These are phyloP conservation scores for Taiwanofungus camphoratus DNA, from an alignment of 1,284 basidiomycete species.

Conservation along the genomic window DNA sequence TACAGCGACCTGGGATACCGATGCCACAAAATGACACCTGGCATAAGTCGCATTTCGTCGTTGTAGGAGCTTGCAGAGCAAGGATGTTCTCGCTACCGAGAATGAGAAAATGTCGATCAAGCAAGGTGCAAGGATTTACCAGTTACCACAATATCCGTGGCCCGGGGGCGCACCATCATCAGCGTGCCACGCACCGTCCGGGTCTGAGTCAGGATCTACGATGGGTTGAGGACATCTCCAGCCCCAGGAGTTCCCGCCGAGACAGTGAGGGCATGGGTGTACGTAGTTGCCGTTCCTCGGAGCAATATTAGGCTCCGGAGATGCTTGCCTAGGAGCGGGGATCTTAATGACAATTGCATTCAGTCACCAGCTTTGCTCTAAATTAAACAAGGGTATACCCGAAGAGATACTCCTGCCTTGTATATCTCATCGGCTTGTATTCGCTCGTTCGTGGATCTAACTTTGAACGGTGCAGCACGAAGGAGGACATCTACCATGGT, in stretches of 20 bases:
- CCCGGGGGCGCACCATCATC: conserved; percentile 71
- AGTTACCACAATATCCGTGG: conserved; percentile 71
- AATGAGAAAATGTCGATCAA: background rate
- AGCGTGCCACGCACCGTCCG: conserved; percentile 63
- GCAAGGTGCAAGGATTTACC: conserved; percentile 35
- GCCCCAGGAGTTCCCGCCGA: conserved; percentile 56
- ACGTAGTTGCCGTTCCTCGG: conserved; percentile 51
- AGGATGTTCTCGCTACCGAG: conserved; percentile 59
- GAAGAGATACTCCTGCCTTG: conserved; percentile 52
- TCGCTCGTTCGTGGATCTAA: conserved; percentile 58
- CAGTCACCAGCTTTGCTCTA: background rate
- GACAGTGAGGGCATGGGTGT: conserved; percentile 71
- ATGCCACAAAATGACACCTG: conserved; percentile 75
- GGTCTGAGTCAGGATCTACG: conserved; percentile 55
- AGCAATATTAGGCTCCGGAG: conserved; percentile 67
- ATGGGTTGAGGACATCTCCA: conserved; percentile 74
- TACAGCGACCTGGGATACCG: conserved; percentile 61
- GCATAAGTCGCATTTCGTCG: conserved; percentile 76
- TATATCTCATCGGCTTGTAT: conserved; percentile 76
- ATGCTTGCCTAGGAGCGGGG: conserved; percentile 63
- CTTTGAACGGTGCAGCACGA: conserved; percentile 56
- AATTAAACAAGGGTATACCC: conserved; percentile 38
- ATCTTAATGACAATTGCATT: conserved; percentile 39
- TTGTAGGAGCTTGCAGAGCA: conserved; percentile 60
- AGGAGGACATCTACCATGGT: conserved; percentile 63